phyloP scores from a whole-genome alignment of 352 stramenopile genomes.

The Phytophthora citricola region DNA sequence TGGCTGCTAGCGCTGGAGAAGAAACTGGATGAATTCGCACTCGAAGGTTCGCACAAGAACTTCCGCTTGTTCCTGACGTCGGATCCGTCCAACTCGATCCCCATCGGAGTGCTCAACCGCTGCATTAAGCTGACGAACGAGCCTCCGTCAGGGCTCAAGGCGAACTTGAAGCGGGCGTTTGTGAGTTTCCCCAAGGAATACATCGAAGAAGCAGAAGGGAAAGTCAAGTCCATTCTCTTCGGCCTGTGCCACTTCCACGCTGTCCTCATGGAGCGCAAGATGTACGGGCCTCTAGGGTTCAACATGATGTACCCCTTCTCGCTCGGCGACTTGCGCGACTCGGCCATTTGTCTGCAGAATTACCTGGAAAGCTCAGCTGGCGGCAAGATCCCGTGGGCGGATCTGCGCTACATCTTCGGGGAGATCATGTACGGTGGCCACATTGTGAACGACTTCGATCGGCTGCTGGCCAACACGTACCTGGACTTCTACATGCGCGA shows the following conservation, averaged over 20 bases:
- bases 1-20: constrained; percentile 97
- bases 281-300: constrained; percentile 97
- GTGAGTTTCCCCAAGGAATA: constrained; percentile 96
- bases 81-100: constrained; percentile 93
- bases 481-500: constrained; percentile 99
- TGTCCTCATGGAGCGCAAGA: constrained; percentile 97
- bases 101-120: constrained; percentile 95
- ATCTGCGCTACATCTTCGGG: constrained; percentile 97
- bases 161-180: constrained; percentile 97
- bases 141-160: constrained; percentile 94
- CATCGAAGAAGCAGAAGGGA: constrained; percentile 96
- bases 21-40: constrained; percentile 96
- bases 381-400: constrained; percentile 96
- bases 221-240: constrained; percentile 98
- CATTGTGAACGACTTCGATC: constrained; percentile 97
- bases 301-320: constrained; percentile 99
- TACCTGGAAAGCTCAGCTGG: constrained; percentile 96
- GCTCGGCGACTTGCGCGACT: constrained; percentile 96
- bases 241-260: constrained; percentile 98
- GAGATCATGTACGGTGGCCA: constrained; percentile 98
- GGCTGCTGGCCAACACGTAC: constrained; percentile 96
- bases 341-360: constrained; percentile 94
- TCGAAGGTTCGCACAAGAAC: constrained; percentile 94
- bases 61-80: constrained; percentile 96
- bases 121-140: constrained; percentile 98